Base-by-base conservation (phyloP, 2,329 filamentous ascomycete species). In the Epichloe gansuensis region DNA sequence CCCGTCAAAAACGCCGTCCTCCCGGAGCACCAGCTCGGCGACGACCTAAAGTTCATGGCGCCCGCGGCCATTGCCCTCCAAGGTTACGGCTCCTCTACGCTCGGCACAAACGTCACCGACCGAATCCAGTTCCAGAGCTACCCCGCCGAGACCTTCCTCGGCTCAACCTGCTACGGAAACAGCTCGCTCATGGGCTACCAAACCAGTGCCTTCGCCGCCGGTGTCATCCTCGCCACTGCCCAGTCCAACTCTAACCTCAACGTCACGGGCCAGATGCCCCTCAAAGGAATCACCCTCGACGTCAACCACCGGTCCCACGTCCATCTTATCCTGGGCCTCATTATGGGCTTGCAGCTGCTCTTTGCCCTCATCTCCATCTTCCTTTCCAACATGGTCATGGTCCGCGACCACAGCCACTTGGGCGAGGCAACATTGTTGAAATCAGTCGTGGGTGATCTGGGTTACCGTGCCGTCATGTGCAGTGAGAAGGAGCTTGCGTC, bases 31-130 rank as follows among this genome's bases (percentile, higher is more conserved):
- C 51, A 57, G 1, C 60, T 72, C 17, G 66, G 68, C 35, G 56
- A 60, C 43, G 54, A 63, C 21, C 62, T 72, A 51, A 64, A 65
- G 2, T 54, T 56, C 15, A 58, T 68, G 25, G 66, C 68, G 0
- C 60, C 66, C 5, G 57, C 61, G 1, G 64, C 67, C 1, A 72
- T 74, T 15, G 71, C 71, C 0, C 64, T 72, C 64, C 64, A 69
- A 38, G 71, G 70, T 5, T 72, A 69, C 53, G 60, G 60, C 34
- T 56, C 57, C 1, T 59, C 61, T 2, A 17, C 45, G 5, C 54
- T 58, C 11, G 62, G 57, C 49, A 58, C 34, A 49, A 59, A 58
- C 53, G 55, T 55, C 51, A 55, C 60, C 36, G 51, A 54, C 15
- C 50, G 54, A 49, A 54, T 60, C 38, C 63, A 66, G 54, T 67